Evolutionary conservation across 140 eudicot genomes (phyloP).

Genomic region (Flaveria floridana): DNA sequence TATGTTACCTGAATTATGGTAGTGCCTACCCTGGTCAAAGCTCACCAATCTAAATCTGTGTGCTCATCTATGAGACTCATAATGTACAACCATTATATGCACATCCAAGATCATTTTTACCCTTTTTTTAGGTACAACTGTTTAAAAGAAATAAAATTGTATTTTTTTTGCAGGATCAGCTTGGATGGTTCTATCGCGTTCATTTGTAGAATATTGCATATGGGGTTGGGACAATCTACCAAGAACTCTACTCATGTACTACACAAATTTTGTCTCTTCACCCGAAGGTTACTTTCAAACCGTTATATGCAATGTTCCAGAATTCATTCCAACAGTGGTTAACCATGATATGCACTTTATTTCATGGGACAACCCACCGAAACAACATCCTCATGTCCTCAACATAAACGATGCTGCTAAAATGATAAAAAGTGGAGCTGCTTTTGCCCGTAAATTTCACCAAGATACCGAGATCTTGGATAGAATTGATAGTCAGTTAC

Average conservation of each 20-base stretch:
- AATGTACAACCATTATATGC: background rate
- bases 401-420: slow-evolving; percentile 51
- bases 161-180: slow-evolving; percentile 67
- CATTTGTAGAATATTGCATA: slow-evolving; percentile 69
- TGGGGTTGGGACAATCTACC: slow-evolving; percentile 99
- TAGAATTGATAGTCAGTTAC: slow-evolving; percentile 52
- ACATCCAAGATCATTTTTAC: background rate
- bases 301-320: slow-evolving; percentile 71
- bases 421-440: slow-evolving; percentile 69
- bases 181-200: slow-evolving; percentile 75
- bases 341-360: slow-evolving; percentile 91
- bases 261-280: slow-evolving; percentile 76
- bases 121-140: background rate
- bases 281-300: slow-evolving; percentile 93
- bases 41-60: background rate
- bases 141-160: background rate
- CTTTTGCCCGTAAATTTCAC: slow-evolving; percentile 73
- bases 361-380: slow-evolving; percentile 85
- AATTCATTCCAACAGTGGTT: slow-evolving; percentile 57
- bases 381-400: slow-evolving; percentile 79
- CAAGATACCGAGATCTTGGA: slow-evolving; percentile 54
- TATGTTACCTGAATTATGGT: no score
- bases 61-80: background rate
- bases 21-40: no score
- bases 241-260: slow-evolving; percentile 76